Percentiles rank a stretch among this genome's conserved stretches.
These are phyloP conservation scores for Sesbania bispinosa DNA, from an alignment of 306 rosid species.

Conservation along the genomic window DNA sequence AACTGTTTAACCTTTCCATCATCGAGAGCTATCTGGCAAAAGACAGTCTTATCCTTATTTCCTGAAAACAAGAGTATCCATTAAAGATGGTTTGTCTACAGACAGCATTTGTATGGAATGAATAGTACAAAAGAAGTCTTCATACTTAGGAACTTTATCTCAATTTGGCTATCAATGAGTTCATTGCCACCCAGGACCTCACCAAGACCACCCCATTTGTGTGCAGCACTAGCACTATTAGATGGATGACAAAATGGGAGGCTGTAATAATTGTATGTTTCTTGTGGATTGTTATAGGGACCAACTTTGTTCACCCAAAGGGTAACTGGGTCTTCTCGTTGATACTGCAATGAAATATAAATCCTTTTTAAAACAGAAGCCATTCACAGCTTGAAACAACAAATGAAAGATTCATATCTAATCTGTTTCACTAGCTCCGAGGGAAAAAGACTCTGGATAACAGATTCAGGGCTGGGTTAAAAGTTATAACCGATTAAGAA, in stretches of 20 bases:
- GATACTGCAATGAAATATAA: slow-evolving; percentile 59
- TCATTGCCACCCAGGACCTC: slow-evolving; percentile 99
- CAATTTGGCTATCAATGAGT: slow-evolving; percentile 86
- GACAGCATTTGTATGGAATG: slow-evolving; percentile 1
- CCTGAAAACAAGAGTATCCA: slow-evolving; percentile 40
- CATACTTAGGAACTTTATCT: slow-evolving; percentile 72
- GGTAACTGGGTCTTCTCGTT: slow-evolving; percentile 55
- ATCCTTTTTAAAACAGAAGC: slow-evolving; percentile 20
- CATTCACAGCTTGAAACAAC: neutral
- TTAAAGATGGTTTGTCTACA: slow-evolving; percentile 14
- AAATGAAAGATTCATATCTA: neutral
- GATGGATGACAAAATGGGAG: slow-evolving; percentile 87
- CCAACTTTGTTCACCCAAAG: slow-evolving; percentile 99
- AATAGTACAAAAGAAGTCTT: neutral
- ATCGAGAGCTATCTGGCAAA: slow-evolving; percentile 67
- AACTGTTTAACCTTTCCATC: slow-evolving; percentile 73
- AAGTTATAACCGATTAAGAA: slow-evolving; percentile 1
- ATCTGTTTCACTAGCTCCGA: neutral
- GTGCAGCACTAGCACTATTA: slow-evolving; percentile 55
- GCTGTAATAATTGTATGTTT: slow-evolving; percentile 96
- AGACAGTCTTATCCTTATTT: slow-evolving; percentile 67
- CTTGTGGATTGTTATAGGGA: slow-evolving; percentile 98
- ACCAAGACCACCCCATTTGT: slow-evolving; percentile 99
- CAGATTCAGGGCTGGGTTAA: neutral
- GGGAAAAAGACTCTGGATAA: neutral